Percentiles rank a stretch among this genome's conserved stretches.
Evolutionary conservation across 2,329 filamentous ascomycete species (phyloP).

Genomic region (Aphanocladium album): DNA sequence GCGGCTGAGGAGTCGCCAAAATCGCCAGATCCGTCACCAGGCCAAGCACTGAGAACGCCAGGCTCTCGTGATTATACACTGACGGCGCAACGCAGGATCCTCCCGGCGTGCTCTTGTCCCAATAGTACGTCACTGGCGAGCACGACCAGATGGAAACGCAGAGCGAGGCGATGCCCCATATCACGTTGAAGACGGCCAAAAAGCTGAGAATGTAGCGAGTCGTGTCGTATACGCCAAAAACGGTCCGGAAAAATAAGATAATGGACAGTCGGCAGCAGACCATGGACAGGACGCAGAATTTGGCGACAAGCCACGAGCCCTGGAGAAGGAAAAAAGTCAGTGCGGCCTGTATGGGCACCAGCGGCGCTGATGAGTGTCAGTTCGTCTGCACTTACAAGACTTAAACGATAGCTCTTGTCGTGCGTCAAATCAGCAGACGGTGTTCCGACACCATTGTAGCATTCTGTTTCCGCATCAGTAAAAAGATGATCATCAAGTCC

Average conservation of each 20-base stretch:
- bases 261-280: conserved; percentile 14
- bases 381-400: neutral
- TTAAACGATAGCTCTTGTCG: neutral
- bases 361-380: too few relatives aligned
- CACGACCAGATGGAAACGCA: conserved; percentile 12
- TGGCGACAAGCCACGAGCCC: conserved; percentile 16
- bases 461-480: neutral
- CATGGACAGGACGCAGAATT: conserved; percentile 14
- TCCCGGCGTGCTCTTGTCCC: conserved; percentile 12
- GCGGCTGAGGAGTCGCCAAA: neutral
- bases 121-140: conserved; percentile 14
- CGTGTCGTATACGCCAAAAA: conserved; percentile 4
- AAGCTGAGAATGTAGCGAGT: conserved; percentile 6
- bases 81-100: conserved; percentile 5
- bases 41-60: neutral
- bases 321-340: neutral
- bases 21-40: conserved; percentile 9
- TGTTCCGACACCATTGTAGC: conserved; percentile 13
- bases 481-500: neutral
- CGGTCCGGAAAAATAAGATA: conserved; percentile 14
- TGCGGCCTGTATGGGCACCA: too few relatives aligned
- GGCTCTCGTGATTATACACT: conserved; percentile 10
- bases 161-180: conserved; percentile 13
- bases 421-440: conserved; percentile 1
- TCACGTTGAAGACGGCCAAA: conserved; percentile 9